Percentiles rank a stretch among this genome's conserved stretches.
Conservation (phyloP, 2,329 filamentous ascomycete genomes). For the Venturia asperata region DNA sequence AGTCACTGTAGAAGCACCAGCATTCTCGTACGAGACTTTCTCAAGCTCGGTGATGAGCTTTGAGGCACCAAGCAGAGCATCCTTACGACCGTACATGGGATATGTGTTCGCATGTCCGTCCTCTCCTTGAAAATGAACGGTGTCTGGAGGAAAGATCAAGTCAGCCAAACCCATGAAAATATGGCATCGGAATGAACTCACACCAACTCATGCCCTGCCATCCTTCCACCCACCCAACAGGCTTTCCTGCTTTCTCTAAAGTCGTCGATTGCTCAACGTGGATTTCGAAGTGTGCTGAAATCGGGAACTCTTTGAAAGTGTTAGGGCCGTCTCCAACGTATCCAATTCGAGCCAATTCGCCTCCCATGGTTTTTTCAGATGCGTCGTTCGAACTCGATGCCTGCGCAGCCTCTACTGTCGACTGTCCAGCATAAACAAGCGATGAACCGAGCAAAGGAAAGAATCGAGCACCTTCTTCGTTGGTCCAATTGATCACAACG, state of each 20-base stretch:
- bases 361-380: constrained; percentile 25
- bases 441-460: constrained; percentile 21
- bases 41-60: constrained; percentile 26
- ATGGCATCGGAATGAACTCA: constrained; percentile 8
- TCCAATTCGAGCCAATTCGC: constrained; percentile 28
- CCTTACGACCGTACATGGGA: constrained; percentile 22
- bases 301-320: constrained; percentile 23
- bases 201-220: constrained; percentile 28
- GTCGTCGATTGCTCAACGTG: constrained; percentile 24
- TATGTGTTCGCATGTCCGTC: constrained; percentile 22
- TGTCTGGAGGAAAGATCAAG: constrained; percentile 15
- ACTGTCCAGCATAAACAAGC: constrained; percentile 22
- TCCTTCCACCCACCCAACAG: constrained; percentile 24
- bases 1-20: constrained; percentile 27
- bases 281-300: constrained; percentile 26
- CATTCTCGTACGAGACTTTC: constrained; percentile 8
- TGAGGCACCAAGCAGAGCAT: constrained; percentile 22
- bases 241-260: constrained; percentile 23
- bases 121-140: constrained; percentile 22
- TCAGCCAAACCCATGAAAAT: neutral
- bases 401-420: constrained; percentile 18
- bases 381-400: constrained; percentile 25
- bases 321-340: constrained; percentile 29
- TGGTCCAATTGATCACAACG: constrained; percentile 28
- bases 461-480: constrained; percentile 17